Conservation (phyloP, 2,329 filamentous ascomycete species). For the Keithomyces neogunnii region DNA sequence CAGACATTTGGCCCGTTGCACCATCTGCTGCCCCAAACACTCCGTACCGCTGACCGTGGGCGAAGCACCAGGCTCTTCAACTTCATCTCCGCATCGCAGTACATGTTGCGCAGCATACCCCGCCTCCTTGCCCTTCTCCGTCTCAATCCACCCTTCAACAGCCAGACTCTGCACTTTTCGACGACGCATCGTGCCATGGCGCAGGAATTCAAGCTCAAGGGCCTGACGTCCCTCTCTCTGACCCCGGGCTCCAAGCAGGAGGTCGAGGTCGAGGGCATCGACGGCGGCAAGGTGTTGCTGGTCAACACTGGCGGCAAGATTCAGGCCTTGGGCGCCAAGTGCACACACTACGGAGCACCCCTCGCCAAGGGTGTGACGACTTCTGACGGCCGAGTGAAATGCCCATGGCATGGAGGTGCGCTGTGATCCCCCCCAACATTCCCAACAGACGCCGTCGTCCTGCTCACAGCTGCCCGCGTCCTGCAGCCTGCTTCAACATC, state of each 20-base stretch:
- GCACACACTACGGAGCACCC: constrained; percentile 88
- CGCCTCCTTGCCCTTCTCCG: neutral
- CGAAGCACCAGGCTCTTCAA: neutral
- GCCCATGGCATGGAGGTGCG: constrained; percentile 91
- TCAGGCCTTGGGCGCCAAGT: constrained; percentile 75
- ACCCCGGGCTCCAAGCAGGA: constrained; percentile 79
- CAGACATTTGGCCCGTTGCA: no score
- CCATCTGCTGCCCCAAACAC: no score
- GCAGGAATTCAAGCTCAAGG: constrained; percentile 65
- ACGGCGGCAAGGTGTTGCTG: constrained; percentile 77
- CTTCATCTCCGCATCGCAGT: neutral
- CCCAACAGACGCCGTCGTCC: neutral
- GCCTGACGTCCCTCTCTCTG: constrained; percentile 63
- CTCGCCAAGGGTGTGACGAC: constrained; percentile 79
- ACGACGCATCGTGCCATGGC: constrained; percentile 33
- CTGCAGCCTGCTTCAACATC: constrained; percentile 80
- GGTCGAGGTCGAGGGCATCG: constrained; percentile 81
- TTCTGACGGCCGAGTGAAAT: constrained; percentile 74
- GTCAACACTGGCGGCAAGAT: constrained; percentile 69
- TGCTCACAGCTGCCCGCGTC: neutral
- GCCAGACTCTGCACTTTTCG: constrained; percentile 12
- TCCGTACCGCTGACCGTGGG: no score
- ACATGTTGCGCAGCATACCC: constrained; percentile 4
- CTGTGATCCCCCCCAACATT: constrained; percentile 3
- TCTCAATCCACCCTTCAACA: neutral